These are phyloP conservation scores for Hypseocharis bilobata DNA, from an alignment of 441 rosid genomes.

Conservation along the genomic window DNA sequence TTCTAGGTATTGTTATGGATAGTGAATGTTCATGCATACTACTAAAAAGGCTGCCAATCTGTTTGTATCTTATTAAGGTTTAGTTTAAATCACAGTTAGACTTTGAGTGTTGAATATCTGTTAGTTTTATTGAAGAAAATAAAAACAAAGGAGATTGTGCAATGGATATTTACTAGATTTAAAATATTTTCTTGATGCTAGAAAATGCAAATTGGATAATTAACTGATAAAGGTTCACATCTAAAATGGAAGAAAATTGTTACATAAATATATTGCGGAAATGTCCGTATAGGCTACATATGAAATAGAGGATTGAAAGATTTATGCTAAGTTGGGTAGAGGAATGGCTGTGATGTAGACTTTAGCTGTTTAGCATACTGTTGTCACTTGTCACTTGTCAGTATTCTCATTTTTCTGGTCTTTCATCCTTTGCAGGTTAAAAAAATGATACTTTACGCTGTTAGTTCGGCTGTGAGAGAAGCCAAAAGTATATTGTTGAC, in stretches of 20 bases:
- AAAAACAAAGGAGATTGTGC: background rate
- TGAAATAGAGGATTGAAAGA: background rate
- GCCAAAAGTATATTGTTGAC: background rate
- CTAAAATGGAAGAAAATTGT: background rate
- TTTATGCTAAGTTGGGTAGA: background rate
- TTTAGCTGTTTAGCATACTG: background rate
- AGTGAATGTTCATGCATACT: conserved; percentile 1
- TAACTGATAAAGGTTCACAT: background rate
- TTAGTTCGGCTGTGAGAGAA: conserved; percentile 6
- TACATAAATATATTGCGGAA: background rate
- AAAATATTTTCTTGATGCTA: background rate
- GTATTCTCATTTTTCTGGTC: background rate
- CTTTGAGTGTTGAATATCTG: background rate
- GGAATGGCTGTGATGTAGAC: background rate
- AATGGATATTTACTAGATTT: background rate
- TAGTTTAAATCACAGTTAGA: background rate
- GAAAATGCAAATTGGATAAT: background rate
- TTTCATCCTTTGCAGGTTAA: background rate
- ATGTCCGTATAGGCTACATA: background rate
- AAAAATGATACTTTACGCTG: conserved; percentile 7
- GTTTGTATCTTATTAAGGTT: background rate
- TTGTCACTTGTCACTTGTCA: too few species aligned
- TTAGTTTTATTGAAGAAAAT: background rate
- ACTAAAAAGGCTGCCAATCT: conserved; percentile 2
- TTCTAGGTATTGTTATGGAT: background rate